A percentile compares a stretch with the other conserved stretches of the same genome.
Evolutionary conservation across 306 rosid genomes (phyloP).

Genomic region (Prunus mira): DNA sequence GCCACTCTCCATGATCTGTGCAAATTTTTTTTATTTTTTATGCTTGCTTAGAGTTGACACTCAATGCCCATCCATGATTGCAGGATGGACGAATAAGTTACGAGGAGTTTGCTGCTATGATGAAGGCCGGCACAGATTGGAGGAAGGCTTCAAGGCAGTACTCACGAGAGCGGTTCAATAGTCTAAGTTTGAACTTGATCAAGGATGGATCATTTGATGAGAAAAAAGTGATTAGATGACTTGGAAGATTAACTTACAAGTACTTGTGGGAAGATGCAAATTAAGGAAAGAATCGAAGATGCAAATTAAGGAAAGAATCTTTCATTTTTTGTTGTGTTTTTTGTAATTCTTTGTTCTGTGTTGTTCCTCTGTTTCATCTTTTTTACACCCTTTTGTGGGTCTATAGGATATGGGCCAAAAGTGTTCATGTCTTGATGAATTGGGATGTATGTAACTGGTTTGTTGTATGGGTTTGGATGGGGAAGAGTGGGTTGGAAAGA

Average conservation of each 20-base stretch:
- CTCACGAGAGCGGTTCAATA: conserved; percentile 86
- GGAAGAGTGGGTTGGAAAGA: conserved; percentile 25
- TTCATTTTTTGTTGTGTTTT: conserved; percentile 17
- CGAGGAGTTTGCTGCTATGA: conserved; percentile 83
- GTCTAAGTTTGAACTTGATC: conserved; percentile 64
- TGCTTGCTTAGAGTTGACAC: conserved; percentile 12
- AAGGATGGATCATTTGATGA: conserved; percentile 70
- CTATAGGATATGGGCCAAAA: conserved; percentile 29
- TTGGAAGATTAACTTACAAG: conserved; percentile 1
- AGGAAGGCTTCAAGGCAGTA: conserved; percentile 96
- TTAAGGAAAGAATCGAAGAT: conserved; percentile 29
- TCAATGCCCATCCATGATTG: conserved; percentile 14
- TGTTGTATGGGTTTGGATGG: conserved; percentile 29
- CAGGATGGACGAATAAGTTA: conserved; percentile 93
- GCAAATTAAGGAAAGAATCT: conserved; percentile 22
- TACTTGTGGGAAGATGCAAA: conserved; percentile 27
- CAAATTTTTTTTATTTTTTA: neutral
- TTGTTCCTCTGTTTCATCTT: neutral
- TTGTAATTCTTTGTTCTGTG: neutral
- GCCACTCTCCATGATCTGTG: neutral
- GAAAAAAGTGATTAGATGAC: conserved; percentile 35
- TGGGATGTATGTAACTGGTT: conserved; percentile 20
- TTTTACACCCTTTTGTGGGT: conserved; percentile 29
- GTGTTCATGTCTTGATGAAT: conserved; percentile 29
- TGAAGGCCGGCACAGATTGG: conserved; percentile 99